Evolutionary conservation across 208 protist species (phyloP), one percentile per base, ranked within the genome.

Genomic region (Acanthamoeba culbertsoni): DNA sequence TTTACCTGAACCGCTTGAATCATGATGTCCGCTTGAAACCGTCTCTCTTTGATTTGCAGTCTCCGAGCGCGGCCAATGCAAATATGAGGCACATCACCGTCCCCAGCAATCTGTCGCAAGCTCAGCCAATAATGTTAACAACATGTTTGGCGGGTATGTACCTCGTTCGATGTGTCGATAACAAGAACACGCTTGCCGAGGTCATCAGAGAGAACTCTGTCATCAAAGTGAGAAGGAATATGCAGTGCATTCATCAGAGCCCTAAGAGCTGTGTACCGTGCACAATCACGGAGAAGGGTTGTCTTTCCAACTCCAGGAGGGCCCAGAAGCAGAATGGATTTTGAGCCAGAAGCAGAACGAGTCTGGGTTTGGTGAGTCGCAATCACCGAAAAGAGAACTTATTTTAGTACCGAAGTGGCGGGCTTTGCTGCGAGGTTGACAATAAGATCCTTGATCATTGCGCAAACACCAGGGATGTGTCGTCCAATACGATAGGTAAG

Each of bases 251-350:
- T n/a, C n/a, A n/a, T n/a, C n/a, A 68, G n/a, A 5, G 59, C 1
- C 20, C 23, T 63, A 10, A 33, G 5, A 8, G 26, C 3, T 73
- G 23, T 20, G 4, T 63, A 48, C 45, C 79, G 51, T 20, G 92
- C 79, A 26, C 73, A 62, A 35, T 94, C 92, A 1, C 92, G 73
- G 4, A 94, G 37, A 3, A 91, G 48, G 20, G 92, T 94, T 4
- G 92, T 94, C 63, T 94, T 94, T 26, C 92, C 92, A 28, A 75
- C 73, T 12, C 92, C 92, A 55, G 92, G 92, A 33, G 48, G 92
- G 14, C 92, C 92, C 62, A 94, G 31, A 12, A 94, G 73, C 26
- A 94, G 79, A 2, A 94, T 6, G 18, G 65, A 77, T 23, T 59
- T 89, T 7, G 53, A 48, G 4, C 33, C 48, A 18, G 51, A 7